Conservation (phyloP, 1,284 basidiomycete genomes). For the Ganoderma sp. region DNA sequence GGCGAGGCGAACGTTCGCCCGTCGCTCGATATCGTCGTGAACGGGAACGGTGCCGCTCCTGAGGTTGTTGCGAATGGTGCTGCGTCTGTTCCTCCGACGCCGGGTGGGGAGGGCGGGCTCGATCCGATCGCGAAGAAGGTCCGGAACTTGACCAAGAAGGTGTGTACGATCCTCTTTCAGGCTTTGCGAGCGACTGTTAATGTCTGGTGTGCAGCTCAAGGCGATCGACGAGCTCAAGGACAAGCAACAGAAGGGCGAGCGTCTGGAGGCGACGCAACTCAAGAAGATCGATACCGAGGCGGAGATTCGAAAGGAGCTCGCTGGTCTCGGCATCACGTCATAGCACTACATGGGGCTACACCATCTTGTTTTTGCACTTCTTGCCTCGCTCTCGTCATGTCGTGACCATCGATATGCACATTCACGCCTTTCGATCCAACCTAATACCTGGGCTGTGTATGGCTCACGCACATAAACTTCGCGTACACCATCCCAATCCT, state of each 20-base stretch:
- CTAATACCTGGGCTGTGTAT: not conserved
- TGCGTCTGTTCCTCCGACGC: slow-evolving; percentile 57
- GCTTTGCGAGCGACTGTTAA: not conserved
- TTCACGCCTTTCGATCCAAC: not conserved
- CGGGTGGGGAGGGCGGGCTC: slow-evolving; percentile 62
- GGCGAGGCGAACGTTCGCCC: slow-evolving; percentile 41
- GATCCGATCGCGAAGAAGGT: slow-evolving; percentile 91
- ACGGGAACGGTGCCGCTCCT: slow-evolving; percentile 39
- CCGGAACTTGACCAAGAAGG: slow-evolving; percentile 94
- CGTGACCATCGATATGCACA: not conserved
- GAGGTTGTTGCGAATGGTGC: slow-evolving; percentile 34
- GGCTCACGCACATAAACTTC: not conserved
- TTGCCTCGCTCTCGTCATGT: not conserved
- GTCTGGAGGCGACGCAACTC: slow-evolving; percentile 90
- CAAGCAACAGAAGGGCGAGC: slow-evolving; percentile 85
- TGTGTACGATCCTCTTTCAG: slow-evolving; percentile 10
- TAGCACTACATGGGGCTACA: slow-evolving; percentile 20
- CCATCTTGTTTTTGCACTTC: not conserved
- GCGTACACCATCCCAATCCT: not conserved
- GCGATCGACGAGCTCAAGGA: slow-evolving; percentile 96
- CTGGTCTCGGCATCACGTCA: slow-evolving; percentile 46
- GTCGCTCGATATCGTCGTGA: slow-evolving; percentile 45
- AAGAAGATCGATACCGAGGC: slow-evolving; percentile 93
- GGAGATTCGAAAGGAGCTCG: slow-evolving; percentile 83
- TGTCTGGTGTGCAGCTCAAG: slow-evolving; percentile 68